Percentiles rank a stretch among this genome's conserved stretches.
Evolutionary conservation across 2,329 filamentous ascomycete genomes (phyloP).

Genomic region (Epichloe typhina): DNA sequence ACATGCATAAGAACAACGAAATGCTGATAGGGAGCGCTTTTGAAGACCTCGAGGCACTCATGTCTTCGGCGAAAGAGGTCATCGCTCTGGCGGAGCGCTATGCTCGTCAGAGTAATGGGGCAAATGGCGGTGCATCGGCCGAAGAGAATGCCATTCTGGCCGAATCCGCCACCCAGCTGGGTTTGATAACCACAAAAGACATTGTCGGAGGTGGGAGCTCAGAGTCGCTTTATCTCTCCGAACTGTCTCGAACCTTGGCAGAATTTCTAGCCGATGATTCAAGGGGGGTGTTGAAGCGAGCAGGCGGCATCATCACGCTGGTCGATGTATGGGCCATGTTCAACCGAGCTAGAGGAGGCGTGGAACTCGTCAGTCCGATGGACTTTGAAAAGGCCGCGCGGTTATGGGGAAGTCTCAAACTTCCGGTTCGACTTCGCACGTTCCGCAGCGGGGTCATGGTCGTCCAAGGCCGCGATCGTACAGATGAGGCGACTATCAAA

Average conservation of each 20-base stretch:
- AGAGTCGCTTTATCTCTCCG: constrained; percentile 79
- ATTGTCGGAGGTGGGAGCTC: constrained; percentile 67
- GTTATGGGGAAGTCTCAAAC: constrained; percentile 74
- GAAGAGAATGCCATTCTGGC: constrained; percentile 66
- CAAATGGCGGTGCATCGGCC: constrained; percentile 44
- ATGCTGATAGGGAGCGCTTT: constrained; percentile 86
- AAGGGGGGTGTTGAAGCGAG: constrained; percentile 60
- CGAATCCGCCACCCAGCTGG: constrained; percentile 66
- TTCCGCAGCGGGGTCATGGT: constrained; percentile 94
- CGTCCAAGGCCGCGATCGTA: constrained; percentile 77
- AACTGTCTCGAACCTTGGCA: constrained; percentile 70
- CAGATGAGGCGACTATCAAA: constrained; percentile 77
- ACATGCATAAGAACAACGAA: constrained; percentile 85
- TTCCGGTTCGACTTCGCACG: constrained; percentile 74
- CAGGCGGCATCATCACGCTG: constrained; percentile 78
- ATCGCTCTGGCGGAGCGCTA: constrained; percentile 86
- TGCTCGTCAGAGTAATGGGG: constrained; percentile 50
- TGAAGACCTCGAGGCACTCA: constrained; percentile 88
- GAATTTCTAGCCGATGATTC: constrained; percentile 83
- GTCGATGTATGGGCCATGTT: constrained; percentile 92
- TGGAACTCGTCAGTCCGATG: constrained; percentile 81
- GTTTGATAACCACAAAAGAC: constrained; percentile 83
- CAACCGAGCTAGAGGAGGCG: constrained; percentile 82
- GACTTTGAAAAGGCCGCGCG: constrained; percentile 86
- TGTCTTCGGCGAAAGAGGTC: constrained; percentile 95